Base-by-base conservation (phyloP, 768 basidiomycete genomes). In the Boletus subparvulus region DNA sequence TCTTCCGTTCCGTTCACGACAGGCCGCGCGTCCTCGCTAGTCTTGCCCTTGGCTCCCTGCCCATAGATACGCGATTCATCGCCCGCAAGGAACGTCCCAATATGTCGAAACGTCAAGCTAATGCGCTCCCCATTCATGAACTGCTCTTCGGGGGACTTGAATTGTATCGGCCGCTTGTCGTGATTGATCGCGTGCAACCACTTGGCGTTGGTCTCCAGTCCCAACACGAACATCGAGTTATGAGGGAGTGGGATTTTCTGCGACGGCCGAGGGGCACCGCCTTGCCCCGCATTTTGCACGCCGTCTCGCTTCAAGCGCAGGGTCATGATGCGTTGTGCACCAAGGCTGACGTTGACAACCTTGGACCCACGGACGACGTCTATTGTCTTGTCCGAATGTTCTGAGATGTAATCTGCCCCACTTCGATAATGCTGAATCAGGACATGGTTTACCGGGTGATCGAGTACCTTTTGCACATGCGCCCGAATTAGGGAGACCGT, bases 351-450 rank as follows among this genome's bases (percentile, higher is more conserved):
- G 56, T 93, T 93, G 57, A 90, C 88, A 60, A 92, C 87, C 52
- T 77, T 83, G 8, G 89, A 88, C 33, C 83, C 86, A 14, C 78
- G 82, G 5, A 86, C 83, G 60, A 93, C 81, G 68, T 93, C 91
- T 61, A 92, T 81, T 6, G 90, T 93, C 73, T 93, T 93, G 71
- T 93, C 90, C 0, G 88, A 88, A 69, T 93, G 90, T 62, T 92
- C 90, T 0, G 90, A 91, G 59, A 92, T 92, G 71, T 86, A 88
- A 70, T 92, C 91, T 30, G 81, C 82, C 6, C 90, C 91, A 13
- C 78, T 80, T 54, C 90, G 88, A 67, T 92, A 92, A 66, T 83
- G 79, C 65, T 92, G 91, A 48, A 92, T 90, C 32, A 93, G 80
- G 47, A 89, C 90, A 62, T 93, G 90, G 65, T 93, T 93, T 6